Evolutionary conservation across 768 basidiomycete genomes (phyloP).

Genomic region (Chalciporus sphaerocephalus): DNA sequence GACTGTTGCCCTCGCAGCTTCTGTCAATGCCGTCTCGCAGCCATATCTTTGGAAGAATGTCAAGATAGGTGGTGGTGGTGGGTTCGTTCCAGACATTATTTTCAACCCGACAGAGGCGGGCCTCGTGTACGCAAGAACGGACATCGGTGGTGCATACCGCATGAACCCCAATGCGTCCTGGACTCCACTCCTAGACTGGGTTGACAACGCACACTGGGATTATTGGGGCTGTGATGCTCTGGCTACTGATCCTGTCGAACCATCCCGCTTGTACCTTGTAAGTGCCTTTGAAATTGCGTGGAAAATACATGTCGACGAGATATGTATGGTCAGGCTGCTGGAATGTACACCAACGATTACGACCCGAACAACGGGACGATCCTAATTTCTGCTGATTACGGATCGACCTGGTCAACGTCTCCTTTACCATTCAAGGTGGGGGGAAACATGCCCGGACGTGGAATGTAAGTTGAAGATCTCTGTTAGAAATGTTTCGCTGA

Average conservation of each 20-base stretch:
- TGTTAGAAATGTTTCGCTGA: not conserved
- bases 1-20: not conserved
- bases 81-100: conserved; percentile 53
- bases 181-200: conserved; percentile 60
- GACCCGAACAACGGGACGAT: conserved; percentile 38
- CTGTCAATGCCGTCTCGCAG: conserved; percentile 23
- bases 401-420: conserved; percentile 50
- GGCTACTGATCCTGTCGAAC: conserved; percentile 57
- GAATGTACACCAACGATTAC: conserved; percentile 12
- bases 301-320: not conserved
- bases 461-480: conserved; percentile 39
- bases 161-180: conserved; percentile 58
- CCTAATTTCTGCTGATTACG: conserved; percentile 54
- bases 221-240: conserved; percentile 61
- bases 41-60: conserved; percentile 61
- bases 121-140: conserved; percentile 61
- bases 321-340: conserved; percentile 2
- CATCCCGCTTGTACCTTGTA: conserved; percentile 48
- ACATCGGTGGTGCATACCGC: conserved; percentile 63
- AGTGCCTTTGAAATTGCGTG: not conserved
- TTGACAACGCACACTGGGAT: conserved; percentile 46
- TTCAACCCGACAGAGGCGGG: conserved; percentile 61
- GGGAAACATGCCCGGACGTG: conserved; percentile 43
- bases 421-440: conserved; percentile 62
- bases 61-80: conserved; percentile 38